Conservation (phyloP, 148 eudicot genomes). For the Heliamphora exappendiculata region DNA sequence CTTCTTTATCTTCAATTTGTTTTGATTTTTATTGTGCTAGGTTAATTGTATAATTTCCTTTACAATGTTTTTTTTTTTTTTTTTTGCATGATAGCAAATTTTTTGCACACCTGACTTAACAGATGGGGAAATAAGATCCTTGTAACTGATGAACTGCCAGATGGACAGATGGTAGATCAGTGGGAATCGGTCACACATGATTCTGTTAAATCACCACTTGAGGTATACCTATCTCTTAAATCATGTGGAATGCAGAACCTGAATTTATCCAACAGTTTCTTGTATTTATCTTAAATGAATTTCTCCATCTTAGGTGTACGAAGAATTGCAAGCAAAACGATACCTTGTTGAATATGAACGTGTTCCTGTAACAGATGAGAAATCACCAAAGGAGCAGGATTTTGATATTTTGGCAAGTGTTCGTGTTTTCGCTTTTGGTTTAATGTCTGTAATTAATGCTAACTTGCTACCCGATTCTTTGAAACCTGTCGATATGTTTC, state of each 20-base stretch:
- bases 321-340: constrained; percentile 55
- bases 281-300: constrained; percentile 10
- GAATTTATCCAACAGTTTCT: constrained; percentile 6
- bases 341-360: constrained; percentile 86
- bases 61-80: constrained; percentile 4
- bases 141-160: constrained; percentile 95
- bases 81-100: constrained; percentile 7
- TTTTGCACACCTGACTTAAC: constrained; percentile 20
- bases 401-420: constrained; percentile 81
- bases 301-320: constrained; percentile 60
- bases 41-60: constrained; percentile 6
- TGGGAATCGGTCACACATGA: constrained; percentile 88
- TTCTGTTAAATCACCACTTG: constrained; percentile 79
- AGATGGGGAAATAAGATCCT: constrained; percentile 90
- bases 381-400: constrained; percentile 93
- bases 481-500: background rate
- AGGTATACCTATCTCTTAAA: constrained; percentile 36
- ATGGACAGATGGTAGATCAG: constrained; percentile 99
- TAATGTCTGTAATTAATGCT: background rate
- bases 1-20: constrained; percentile 9
- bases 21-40: background rate
- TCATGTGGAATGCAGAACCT: background rate
- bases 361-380: constrained; percentile 92
- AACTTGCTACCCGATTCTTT: background rate
- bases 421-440: constrained; percentile 6